phyloP scores from a whole-genome alignment of 2,329 filamentous ascomycete species.

The Colletotrichum abscissum region DNA sequence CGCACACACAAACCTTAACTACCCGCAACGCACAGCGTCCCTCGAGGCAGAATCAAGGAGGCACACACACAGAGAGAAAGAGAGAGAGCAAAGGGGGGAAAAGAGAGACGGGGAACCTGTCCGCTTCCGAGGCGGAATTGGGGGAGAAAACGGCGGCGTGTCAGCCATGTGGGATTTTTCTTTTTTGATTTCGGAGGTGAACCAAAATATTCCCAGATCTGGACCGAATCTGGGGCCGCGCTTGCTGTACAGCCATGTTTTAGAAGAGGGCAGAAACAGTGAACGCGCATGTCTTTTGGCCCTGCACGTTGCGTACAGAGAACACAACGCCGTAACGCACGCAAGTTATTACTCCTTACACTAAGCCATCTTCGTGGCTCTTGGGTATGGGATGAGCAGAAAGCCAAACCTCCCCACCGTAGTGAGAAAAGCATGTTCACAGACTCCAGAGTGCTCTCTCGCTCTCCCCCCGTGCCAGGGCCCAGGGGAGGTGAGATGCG shows the following conservation, averaged over 20 bases:
- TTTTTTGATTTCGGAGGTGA: background rate
- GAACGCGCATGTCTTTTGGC: slow-evolving; percentile 18
- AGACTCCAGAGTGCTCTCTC: background rate
- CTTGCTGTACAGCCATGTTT: slow-evolving; percentile 17
- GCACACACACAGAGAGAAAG: too few species aligned
- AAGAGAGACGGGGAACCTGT: background rate
- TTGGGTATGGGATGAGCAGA: background rate
- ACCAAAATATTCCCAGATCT: background rate
- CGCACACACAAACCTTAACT: background rate
- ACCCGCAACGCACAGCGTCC: background rate
- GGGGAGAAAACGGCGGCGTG: slow-evolving; percentile 7
- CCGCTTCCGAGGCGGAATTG: slow-evolving; percentile 7
- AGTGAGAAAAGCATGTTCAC: slow-evolving; percentile 17
- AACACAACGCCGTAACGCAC: background rate
- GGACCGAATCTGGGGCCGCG: background rate
- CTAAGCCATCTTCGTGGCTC: background rate
- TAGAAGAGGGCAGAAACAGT: slow-evolving; percentile 18
- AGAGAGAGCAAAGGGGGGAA: too few species aligned
- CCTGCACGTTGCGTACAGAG: slow-evolving; percentile 10
- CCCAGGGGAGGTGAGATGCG: background rate
- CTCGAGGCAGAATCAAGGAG: background rate
- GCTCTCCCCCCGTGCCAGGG: background rate
- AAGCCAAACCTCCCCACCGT: background rate
- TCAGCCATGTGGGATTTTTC: background rate
- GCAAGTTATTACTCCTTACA: background rate